Percentiles rank a stretch among this genome's conserved stretches.
Conservation (phyloP, 371 early-diverging fungal species). For the Sporodiniella umbellata region DNA sequence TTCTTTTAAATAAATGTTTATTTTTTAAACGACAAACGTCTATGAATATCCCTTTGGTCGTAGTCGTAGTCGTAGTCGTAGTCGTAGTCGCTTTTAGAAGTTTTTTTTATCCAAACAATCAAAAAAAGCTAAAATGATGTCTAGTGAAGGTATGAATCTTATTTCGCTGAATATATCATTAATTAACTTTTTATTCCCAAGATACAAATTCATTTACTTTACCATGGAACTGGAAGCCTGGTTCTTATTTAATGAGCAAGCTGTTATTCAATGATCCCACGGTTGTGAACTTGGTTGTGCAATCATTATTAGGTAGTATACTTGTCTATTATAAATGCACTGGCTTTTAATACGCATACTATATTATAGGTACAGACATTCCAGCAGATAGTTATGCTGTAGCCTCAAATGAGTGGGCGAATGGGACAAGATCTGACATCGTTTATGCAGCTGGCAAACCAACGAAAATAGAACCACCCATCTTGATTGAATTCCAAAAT, state of each 20-base stretch:
- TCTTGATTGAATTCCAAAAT: conserved; percentile 8
- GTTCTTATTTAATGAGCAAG: conserved; percentile 10
- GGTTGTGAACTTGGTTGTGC: conserved; percentile 9
- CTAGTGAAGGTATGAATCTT: conserved; percentile 5
- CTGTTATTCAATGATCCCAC: conserved; percentile 8
- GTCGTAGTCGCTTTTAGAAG: too few relatives aligned
- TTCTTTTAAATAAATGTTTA: too few relatives aligned
- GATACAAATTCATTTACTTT: conserved; percentile 4
- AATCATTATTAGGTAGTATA: conserved; percentile 13
- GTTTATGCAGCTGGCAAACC: conserved; percentile 3
- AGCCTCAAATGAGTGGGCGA: conserved; percentile 6
- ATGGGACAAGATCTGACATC: conserved; percentile 5
- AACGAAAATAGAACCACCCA: conserved; percentile 3
- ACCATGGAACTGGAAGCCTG: conserved; percentile 6
- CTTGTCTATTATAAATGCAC: conserved; percentile 2
- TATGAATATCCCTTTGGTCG: too few relatives aligned
- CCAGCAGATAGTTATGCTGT: conserved; percentile 9
- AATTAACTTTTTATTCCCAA: conserved; percentile 7
- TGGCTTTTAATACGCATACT: conserved; percentile 7
- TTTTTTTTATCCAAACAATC: too few relatives aligned
- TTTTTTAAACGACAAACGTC: too few relatives aligned
- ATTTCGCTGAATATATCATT: neutral
- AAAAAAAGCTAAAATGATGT: too few relatives aligned
- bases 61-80: too few relatives aligned
- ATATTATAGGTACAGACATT: conserved; percentile 5